These are phyloP conservation scores for Gautieria morchelliformis DNA, from an alignment of 768 basidiomycete genomes.

Conservation along the genomic window DNA sequence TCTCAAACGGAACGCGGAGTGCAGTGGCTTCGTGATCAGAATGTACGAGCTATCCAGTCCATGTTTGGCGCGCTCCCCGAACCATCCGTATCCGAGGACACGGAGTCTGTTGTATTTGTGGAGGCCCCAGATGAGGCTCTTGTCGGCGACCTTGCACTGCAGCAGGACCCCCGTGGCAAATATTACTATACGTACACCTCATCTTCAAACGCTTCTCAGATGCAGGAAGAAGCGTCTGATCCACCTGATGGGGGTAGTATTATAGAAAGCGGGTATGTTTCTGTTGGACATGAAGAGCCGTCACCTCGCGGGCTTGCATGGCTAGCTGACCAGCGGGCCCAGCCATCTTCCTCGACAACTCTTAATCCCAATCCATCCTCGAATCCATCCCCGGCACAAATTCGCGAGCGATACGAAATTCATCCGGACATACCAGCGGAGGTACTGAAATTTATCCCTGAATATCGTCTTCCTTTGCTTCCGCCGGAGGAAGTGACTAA, in stretches of 20 bases:
- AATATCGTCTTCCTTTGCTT: conserved; percentile 32
- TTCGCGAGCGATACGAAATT: conserved; percentile 15
- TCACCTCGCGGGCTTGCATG: conserved; percentile 35
- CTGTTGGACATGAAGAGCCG: conserved; percentile 25
- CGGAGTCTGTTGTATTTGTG: conserved; percentile 7
- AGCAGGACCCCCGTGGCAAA: conserved; percentile 57
- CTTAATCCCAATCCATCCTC: conserved; percentile 11
- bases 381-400: conserved; percentile 11
- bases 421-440: conserved; percentile 38
- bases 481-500: conserved; percentile 58
- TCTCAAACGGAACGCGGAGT: conserved; percentile 59
- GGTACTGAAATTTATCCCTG: conserved; percentile 34
- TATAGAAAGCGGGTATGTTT: conserved; percentile 12
- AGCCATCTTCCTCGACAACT: not conserved
- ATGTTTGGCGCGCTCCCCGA: conserved; percentile 50
- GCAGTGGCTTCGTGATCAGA: conserved; percentile 80
- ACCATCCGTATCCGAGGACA: conserved; percentile 44
- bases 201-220: conserved; percentile 37
- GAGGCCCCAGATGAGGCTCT: conserved; percentile 18
- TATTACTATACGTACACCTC: conserved; percentile 68
- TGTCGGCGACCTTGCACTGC: conserved; percentile 54
- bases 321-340: conserved; percentile 2
- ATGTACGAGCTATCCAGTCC: conserved; percentile 49
- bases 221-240: conserved; percentile 21
- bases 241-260: not conserved